Evolutionary conservation across 2,329 filamentous ascomycete genomes (phyloP), one percentile per base, ranked within the genome.

Genomic region (Aureobasidium melanogenum): DNA sequence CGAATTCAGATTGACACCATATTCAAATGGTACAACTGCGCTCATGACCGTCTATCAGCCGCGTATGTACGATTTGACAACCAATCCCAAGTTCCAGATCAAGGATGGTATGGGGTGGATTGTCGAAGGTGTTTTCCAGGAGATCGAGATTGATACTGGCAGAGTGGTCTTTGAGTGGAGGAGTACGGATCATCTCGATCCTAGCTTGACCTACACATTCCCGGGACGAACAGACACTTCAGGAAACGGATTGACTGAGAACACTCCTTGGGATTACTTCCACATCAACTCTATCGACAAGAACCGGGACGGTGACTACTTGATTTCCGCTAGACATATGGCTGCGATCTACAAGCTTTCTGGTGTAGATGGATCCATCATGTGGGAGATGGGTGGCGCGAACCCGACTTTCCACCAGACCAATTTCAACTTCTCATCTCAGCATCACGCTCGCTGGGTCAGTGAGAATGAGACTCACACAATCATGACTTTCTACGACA

Each of bases 131-230:
- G 72, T 80, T 2, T 81, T 82, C 63, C 79, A 82, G 66, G 80
- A 83, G 68, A 72, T 83, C 34, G 77, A 84, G 61, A 80, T 83
- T 44, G 74, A 79, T 26, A 84, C 80, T 2, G 81, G 82, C 2
- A 73, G 78, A 43, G 69, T 85, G 3, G 63, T 84, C 12, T 85
- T 85, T 64, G 82, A 85, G 65, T 85, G 83, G 83, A 76, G 76
- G 32, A 80, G 79, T 64, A 70, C 84, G 10, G 81, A 84, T 61
- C 80, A 84, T 68, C 74, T 83, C n/a, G 73, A 76, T 46, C 80
- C 80, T 1, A 74, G 76, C 43, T 76, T 79, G 74, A 73, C 68
- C 68, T 71, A 78, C 70, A 80, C 78, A 38, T 71, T 72, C 61
- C 77, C 79, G 6, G 70, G 69, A 26, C 73, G 75, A 32, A 74